phyloP scores from a whole-genome alignment of 139 green algal species.

The Coccomyxa sp. region DNA sequence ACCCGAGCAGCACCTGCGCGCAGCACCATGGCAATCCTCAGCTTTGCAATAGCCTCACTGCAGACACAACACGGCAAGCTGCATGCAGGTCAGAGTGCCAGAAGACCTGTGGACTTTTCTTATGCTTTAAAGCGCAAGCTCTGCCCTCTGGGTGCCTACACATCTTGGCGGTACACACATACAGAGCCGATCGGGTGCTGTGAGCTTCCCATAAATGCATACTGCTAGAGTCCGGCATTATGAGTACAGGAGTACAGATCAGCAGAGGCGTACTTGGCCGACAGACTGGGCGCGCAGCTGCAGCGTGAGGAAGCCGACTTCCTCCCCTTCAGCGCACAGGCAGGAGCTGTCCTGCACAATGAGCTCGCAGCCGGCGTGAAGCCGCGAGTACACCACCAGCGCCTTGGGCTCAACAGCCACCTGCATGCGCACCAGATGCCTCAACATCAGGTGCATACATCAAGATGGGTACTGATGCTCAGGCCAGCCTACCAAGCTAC shows the following conservation, averaged over 20 bases:
- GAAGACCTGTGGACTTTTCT: not conserved
- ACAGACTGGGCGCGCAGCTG: conserved; percentile 8
- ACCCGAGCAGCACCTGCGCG: not conserved
- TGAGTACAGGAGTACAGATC: not conserved
- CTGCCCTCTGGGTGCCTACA: not conserved
- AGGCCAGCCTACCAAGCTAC: not conserved
- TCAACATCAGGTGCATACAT: not conserved
- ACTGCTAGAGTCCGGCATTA: not conserved
- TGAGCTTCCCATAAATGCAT: not conserved
- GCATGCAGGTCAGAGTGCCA: not conserved
- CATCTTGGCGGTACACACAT: not conserved
- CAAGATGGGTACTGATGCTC: not conserved
- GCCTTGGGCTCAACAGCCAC: conserved; percentile 27
- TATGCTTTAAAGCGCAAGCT: not conserved
- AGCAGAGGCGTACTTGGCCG: not conserved
- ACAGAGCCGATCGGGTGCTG: not conserved
- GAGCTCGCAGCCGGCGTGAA: conserved; percentile 25
- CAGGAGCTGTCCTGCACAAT: conserved; percentile 21
- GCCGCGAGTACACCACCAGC: conserved; percentile 19
- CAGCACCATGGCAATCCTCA: not conserved
- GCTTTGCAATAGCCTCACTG: not conserved
- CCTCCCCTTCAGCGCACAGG: conserved; percentile 26
- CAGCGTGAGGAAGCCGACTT: conserved; percentile 45
- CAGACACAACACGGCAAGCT: too few species aligned
- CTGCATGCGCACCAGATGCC: too few species aligned